These are phyloP conservation scores for Clitopilus hobsonii DNA, from an alignment of 768 basidiomycete species.

Conservation along the genomic window DNA sequence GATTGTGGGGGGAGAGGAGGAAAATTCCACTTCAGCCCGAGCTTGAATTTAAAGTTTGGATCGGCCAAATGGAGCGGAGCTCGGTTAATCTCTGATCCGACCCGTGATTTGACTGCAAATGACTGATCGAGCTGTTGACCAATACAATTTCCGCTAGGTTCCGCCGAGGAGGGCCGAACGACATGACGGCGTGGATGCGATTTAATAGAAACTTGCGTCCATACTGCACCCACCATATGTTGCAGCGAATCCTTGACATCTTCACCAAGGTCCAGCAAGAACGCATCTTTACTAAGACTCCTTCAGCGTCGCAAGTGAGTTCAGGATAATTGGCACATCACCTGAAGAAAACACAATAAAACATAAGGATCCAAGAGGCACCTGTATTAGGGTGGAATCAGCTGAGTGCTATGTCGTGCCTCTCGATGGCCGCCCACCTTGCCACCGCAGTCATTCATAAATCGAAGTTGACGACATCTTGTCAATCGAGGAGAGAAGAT, in stretches of 20 bases:
- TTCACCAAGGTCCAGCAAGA: no score
- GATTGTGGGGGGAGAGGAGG: neutral
- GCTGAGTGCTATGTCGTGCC: neutral
- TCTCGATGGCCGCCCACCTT: neutral
- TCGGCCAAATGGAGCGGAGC: neutral
- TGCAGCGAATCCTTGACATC: no score
- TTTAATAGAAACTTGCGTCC: no score
- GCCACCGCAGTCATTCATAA: neutral
- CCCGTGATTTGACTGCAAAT: no score
- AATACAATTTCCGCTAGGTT: neutral
- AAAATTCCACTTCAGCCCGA: neutral
- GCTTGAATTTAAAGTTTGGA: neutral
- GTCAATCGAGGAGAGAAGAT: neutral
- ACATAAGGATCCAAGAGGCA: neutral
- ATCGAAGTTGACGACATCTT: neutral
- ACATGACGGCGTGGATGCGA: no score
- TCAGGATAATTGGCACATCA: no score
- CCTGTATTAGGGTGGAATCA: neutral
- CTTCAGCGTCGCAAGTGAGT: no score
- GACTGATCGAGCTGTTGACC: neutral
- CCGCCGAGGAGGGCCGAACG: neutral
- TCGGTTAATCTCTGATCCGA: neutral
- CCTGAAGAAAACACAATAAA: no score
- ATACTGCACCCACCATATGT: no score
- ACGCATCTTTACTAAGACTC: no score